phyloP scores from a whole-genome alignment of 192 early-diverging fungal genomes.

The Thamnidium elegans region DNA sequence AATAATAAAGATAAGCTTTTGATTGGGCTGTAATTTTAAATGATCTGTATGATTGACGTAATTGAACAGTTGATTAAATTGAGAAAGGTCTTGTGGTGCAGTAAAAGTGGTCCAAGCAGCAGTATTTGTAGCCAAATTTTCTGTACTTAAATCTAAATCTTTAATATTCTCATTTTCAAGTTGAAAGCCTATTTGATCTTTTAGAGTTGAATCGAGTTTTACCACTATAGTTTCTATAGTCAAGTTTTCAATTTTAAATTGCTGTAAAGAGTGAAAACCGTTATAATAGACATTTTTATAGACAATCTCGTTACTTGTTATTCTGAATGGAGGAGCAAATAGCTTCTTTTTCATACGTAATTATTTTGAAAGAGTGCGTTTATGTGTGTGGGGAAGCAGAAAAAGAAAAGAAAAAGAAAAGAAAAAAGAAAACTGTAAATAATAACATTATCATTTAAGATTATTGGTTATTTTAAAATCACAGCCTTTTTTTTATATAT shows the following conservation, averaged over 20 bases:
- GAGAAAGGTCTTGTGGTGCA: conserved; percentile 39
- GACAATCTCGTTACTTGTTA: conserved; percentile 37
- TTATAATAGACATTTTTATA: conserved; percentile 80
- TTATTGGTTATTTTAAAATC: too few species aligned
- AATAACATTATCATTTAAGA: too few species aligned
- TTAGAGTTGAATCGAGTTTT: conserved; percentile 75
- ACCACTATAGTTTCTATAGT: conserved; percentile 55
- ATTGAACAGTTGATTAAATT: conserved; percentile 93
- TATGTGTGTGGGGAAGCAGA: too few species aligned
- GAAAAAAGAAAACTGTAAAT: too few species aligned
- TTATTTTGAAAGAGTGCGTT: too few species aligned
- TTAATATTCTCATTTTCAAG: conserved; percentile 79
- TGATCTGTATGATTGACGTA: conserved; percentile 77
- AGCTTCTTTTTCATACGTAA: too few species aligned
- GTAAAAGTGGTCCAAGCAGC: conserved; percentile 52
- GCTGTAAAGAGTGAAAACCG: conserved; percentile 70
- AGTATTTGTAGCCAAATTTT: conserved; percentile 53
- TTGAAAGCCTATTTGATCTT: conserved; percentile 77
- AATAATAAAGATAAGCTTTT: conserved; percentile 72
- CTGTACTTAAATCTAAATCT: conserved; percentile 32
- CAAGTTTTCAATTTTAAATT: conserved; percentile 68
- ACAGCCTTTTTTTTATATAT: too few species aligned
- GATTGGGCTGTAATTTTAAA: conserved; percentile 59
- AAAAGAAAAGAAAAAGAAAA: too few species aligned
- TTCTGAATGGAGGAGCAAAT: conserved; percentile 28